Percentiles rank a stretch among this genome's conserved stretches.
Conservation (phyloP, 352 stramenopile species). For the Globisporangium paddicum region DNA sequence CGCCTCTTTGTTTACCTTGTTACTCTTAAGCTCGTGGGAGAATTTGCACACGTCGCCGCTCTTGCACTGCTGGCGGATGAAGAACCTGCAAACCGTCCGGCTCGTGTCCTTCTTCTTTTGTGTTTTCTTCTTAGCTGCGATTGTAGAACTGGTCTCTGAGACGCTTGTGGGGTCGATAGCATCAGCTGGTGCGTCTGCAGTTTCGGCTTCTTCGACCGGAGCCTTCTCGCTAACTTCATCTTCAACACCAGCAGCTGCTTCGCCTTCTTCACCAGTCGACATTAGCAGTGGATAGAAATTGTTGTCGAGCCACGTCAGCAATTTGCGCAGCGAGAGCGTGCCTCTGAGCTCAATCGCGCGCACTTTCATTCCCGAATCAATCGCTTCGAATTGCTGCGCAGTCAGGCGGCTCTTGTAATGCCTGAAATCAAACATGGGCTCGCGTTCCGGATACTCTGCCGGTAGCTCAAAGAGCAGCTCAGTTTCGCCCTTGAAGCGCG, state of each 20-base stretch:
- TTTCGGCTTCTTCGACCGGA: neutral
- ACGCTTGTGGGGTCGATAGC: neutral
- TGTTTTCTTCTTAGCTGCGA: neutral
- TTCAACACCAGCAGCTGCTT: neutral
- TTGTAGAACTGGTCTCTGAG: neutral
- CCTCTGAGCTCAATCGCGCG: slow-evolving; percentile 38
- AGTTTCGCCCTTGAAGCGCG: slow-evolving; percentile 47
- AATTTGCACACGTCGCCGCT: slow-evolving; percentile 68
- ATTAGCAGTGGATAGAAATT: slow-evolving; percentile 41
- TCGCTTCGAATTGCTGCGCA: slow-evolving; percentile 21
- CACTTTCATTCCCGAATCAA: slow-evolving; percentile 32
- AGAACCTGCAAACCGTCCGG: slow-evolving; percentile 39
- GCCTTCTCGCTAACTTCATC: neutral
- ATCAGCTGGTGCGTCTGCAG: neutral
- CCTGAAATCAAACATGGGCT: slow-evolving; percentile 41
- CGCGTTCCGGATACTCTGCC: slow-evolving; percentile 38
- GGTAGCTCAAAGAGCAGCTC: slow-evolving; percentile 53
- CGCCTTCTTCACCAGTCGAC: slow-evolving; percentile 4
- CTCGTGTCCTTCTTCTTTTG: slow-evolving; percentile 10
- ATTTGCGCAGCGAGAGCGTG: slow-evolving; percentile 50
- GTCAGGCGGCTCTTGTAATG: slow-evolving; percentile 48
- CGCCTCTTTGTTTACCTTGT: neutral
- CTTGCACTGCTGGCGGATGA: slow-evolving; percentile 47
- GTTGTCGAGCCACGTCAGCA: slow-evolving; percentile 85
- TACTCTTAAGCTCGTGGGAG: slow-evolving; percentile 27